These are phyloP conservation scores for Lagerstroemia speciosa DNA, from an alignment of 345 rosid species.

Conservation along the genomic window DNA sequence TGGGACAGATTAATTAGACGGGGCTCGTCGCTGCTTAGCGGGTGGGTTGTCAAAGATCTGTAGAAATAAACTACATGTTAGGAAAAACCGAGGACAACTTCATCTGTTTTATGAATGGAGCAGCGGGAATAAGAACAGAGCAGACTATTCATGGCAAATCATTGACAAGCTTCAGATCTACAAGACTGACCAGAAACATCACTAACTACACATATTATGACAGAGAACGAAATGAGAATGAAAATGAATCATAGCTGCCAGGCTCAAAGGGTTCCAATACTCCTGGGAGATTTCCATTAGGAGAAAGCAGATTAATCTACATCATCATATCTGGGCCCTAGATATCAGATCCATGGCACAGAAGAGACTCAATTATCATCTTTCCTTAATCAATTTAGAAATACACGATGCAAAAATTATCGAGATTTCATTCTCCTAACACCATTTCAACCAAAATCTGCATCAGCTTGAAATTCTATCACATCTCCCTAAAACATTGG, in stretches of 20 bases:
- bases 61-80: not conserved
- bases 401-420: not conserved
- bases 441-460: not conserved
- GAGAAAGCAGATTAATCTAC: not conserved
- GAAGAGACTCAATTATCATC: not conserved
- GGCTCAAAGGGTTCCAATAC: not conserved
- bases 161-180: not conserved
- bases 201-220: not conserved
- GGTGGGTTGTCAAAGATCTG: not conserved
- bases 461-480: not conserved
- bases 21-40: no score
- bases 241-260: not conserved
- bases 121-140: not conserved
- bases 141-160: not conserved
- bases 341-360: not conserved
- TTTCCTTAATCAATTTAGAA: not conserved
- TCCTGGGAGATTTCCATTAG: not conserved
- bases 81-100: not conserved
- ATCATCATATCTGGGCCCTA: not conserved
- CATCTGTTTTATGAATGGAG: not conserved
- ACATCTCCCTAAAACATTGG: not conserved
- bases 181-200: not conserved
- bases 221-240: not conserved
- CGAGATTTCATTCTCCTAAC: not conserved
- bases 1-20: not conserved